A percentile compares a stretch with the other conserved stretches of the same genome.
Evolutionary conservation across 2,329 filamentous ascomycete species (phyloP).

Genomic region (Aspergillus brasiliensis): DNA sequence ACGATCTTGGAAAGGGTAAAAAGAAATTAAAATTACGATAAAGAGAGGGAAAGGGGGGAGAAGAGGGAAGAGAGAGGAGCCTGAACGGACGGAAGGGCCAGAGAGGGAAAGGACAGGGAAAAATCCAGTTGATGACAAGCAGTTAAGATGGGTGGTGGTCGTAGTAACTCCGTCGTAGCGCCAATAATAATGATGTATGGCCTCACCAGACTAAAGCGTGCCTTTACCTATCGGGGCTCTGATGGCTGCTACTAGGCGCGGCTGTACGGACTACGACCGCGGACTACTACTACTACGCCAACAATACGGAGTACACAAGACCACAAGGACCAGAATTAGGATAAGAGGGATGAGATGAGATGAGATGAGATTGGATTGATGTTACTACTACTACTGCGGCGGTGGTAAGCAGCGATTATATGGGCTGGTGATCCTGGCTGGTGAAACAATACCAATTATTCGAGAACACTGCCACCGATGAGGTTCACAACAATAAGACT

Average conservation of each 20-base stretch:
- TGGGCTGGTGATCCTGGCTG: neutral
- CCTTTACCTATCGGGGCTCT: slow-evolving; percentile 3
- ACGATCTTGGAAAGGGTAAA: slow-evolving; percentile 1
- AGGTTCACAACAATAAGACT: neutral
- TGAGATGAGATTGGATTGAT: neutral
- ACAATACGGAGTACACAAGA: neutral
- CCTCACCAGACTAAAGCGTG: slow-evolving; percentile 1
- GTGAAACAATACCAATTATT: neutral
- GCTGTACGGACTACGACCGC: neutral
- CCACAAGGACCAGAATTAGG: too few relatives aligned
- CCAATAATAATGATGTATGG: slow-evolving; percentile 11
- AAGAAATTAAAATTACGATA: slow-evolving; percentile 1
- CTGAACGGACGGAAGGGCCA: neutral
- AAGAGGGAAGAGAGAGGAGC: neutral
- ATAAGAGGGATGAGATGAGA: neutral
- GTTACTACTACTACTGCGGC: too few relatives aligned
- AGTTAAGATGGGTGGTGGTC: neutral
- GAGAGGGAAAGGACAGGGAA: neutral
- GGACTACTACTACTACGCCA: neutral
- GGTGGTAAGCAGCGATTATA: too few relatives aligned
- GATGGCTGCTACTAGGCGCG: slow-evolving; percentile 3
- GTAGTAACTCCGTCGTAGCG: slow-evolving; percentile 5
- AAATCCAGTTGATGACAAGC: slow-evolving; percentile 5
- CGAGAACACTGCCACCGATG: neutral
- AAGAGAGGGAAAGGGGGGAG: slow-evolving; percentile 1